Conservation (phyloP, 2,329 filamentous ascomycete genomes). For the Penicillium sp. region DNA sequence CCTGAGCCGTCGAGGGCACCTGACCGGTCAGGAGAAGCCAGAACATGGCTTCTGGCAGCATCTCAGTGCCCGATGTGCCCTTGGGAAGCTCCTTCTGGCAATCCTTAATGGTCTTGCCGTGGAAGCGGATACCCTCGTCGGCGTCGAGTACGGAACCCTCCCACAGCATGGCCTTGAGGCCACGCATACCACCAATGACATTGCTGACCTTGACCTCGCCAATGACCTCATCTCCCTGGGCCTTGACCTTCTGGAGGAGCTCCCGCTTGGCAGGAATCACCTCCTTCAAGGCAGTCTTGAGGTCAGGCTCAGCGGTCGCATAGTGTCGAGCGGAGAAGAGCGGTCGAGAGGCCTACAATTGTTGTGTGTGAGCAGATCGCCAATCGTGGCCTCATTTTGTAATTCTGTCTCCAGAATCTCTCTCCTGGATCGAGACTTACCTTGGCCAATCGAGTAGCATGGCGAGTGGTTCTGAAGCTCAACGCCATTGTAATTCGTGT, state of each 20-base stretch:
- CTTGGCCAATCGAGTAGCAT: conserved; percentile 34
- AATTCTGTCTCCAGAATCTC: no score
- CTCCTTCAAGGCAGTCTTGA: conserved; percentile 79
- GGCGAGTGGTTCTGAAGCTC: conserved; percentile 33
- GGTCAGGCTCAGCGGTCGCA: conserved; percentile 71
- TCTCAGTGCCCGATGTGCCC: conserved; percentile 81
- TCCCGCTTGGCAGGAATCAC: conserved; percentile 89
- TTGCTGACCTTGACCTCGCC: conserved; percentile 93
- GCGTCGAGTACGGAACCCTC: conserved; percentile 95
- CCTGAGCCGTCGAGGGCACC: conserved; percentile 75
- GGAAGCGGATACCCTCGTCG: conserved; percentile 96
- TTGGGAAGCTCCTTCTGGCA: conserved; percentile 92
- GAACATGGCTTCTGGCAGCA: conserved; percentile 99
- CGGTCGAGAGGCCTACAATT: conserved; percentile 18
- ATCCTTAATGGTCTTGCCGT: conserved; percentile 95
- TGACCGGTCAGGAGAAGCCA: conserved; percentile 94
- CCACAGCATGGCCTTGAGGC: conserved; percentile 97
- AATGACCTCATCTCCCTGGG: conserved; percentile 71
- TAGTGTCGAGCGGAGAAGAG: conserved; percentile 27
- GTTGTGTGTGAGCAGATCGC: conserved; percentile 1
- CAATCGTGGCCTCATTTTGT: no score
- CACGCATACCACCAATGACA: conserved; percentile 93
- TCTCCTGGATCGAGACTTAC: conserved; percentile 18
- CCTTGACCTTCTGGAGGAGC: conserved; percentile 88
- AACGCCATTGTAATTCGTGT: conserved; percentile 26